phyloP scores from a whole-genome alignment of 129 eudicot species.

The Helichrysum umbraculigerum region DNA sequence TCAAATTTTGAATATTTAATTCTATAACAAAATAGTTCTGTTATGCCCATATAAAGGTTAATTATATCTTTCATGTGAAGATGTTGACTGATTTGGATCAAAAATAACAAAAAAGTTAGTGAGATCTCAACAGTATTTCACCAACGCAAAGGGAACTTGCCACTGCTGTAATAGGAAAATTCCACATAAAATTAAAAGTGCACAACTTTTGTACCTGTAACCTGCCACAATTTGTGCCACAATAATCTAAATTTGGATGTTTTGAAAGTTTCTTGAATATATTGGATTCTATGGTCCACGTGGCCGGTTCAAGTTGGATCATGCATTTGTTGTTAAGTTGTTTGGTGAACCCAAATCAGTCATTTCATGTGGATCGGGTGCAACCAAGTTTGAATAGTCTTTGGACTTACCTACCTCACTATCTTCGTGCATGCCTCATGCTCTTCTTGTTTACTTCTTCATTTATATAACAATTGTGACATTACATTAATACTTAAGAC shows the following conservation, averaged over 20 bases:
- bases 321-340: conserved; percentile 46
- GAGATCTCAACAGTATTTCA: conserved; percentile 41
- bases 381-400: conserved; percentile 39
- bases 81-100: background rate
- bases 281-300: conserved; percentile 29
- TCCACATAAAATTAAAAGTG: background rate
- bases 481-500: background rate
- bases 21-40: no score
- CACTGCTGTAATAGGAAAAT: background rate
- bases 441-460: conserved; percentile 20
- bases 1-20: no score
- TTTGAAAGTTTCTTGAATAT: conserved; percentile 40
- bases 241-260: conserved; percentile 25
- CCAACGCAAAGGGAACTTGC: conserved; percentile 38
- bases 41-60: no score
- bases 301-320: conserved; percentile 43
- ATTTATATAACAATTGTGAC: background rate
- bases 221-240: conserved; percentile 37
- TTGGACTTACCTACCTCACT: conserved; percentile 35
- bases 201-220: conserved; percentile 29
- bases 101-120: conserved; percentile 12
- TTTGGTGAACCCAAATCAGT: conserved; percentile 52
- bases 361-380: conserved; percentile 39
- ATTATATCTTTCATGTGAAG: conserved; percentile 12
- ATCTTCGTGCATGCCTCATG: conserved; percentile 20